Base-by-base conservation (phyloP, 2,329 filamentous ascomycete species). In the Fusarium drepaniforme region DNA sequence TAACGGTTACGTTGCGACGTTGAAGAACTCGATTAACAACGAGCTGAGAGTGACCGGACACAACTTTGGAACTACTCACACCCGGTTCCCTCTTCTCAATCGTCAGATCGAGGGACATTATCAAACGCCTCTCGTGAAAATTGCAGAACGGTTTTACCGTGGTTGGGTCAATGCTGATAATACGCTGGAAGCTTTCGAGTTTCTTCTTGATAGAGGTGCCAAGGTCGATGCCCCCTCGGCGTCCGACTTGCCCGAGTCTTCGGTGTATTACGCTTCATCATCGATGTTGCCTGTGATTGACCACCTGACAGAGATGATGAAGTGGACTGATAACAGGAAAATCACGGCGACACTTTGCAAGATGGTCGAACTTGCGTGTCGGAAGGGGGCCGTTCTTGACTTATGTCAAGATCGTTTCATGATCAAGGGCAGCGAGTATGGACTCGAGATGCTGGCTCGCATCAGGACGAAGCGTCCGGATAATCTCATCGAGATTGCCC, bases 401-500 rank as follows among this genome's bases (percentile, higher is more conserved):
- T 59, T 73, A 4, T 38, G 71, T 12, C 67, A 73, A 8, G 42
- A 64, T 42, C 58, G 67, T 2, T 74, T 74, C 44, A 8, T 9
- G 4, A 0, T 59, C 3, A n/a, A 49, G 21, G 51, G 23, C 11
- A 5, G n/a, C 25, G 7, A 16, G 8, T 11, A 18, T 4, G 3
- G 5, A 8, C 46, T 57, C 23, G 33, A 33, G 18, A 33, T 8
- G 11, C 9, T 30, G 12, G 21, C 16, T 28, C 18, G 25, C 7
- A 59, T 18, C 7, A 16, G 21, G 5, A 15, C 18, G 6, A 66
- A 66, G 2, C 40, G 5, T 5, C 71, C 67, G 2, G 25, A 42
- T 3, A 74, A 73, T 4, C 62, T 68, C 6, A 25, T 73, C 0
- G 71, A 74, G 16, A 66, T 74, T 11, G 67, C 71, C 12, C 63